Evolutionary conservation across 768 basidiomycete species (phyloP).

Genomic region (Tricholoma matsutake): DNA sequence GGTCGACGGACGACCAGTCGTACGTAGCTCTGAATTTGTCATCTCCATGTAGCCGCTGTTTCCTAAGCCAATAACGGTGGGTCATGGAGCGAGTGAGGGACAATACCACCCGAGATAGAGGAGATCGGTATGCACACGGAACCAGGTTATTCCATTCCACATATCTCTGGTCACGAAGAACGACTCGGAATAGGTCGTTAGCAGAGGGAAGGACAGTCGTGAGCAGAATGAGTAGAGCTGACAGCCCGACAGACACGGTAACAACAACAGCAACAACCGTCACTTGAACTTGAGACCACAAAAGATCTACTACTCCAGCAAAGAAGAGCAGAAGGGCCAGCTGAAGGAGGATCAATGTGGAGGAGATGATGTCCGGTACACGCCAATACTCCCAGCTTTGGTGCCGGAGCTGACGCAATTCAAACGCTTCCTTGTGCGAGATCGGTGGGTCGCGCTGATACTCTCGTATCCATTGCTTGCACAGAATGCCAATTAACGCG

Average conservation of each 20-base stretch:
- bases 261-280: constrained; percentile 8
- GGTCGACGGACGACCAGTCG: not conserved
- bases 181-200: not conserved
- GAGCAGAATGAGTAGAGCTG: not conserved
- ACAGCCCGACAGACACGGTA: not conserved
- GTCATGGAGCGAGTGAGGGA: not conserved
- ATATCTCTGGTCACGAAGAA: not conserved
- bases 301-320: constrained; percentile 12
- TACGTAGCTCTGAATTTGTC: not conserved
- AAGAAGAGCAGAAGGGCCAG: constrained; percentile 16
- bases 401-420: constrained; percentile 11
- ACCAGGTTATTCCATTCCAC: not conserved
- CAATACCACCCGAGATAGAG: not conserved
- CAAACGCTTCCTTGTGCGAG: not conserved
- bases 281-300: constrained; percentile 7
- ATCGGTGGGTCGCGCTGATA: not conserved
- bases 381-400: constrained; percentile 14
- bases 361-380: constrained; percentile 12
- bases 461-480: constrained; percentile 6
- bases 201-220: not conserved
- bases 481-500: constrained; percentile 1
- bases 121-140: not conserved
- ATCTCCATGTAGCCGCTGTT: not conserved
- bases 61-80: not conserved
- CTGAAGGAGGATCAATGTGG: constrained; percentile 11